Evolutionary conservation across 768 basidiomycete genomes (phyloP).

Genomic region (Suillus subalutaceus): DNA sequence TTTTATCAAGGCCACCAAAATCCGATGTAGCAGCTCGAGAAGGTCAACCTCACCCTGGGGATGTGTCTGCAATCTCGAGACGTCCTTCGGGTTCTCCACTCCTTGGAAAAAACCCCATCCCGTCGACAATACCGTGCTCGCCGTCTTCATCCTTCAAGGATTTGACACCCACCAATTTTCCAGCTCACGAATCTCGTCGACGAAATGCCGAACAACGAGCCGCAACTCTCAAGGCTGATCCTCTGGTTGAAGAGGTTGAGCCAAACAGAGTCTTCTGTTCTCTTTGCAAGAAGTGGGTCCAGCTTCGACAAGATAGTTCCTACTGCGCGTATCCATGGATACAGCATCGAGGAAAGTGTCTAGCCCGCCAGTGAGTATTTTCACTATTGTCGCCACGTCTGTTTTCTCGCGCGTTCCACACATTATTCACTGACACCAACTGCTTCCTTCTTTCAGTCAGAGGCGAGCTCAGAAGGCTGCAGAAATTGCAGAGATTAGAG

Average conservation of each 20-base stretch:
- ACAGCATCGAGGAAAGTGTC: slow-evolving; percentile 76
- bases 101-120: slow-evolving; percentile 17
- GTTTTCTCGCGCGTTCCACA: slow-evolving; percentile 9
- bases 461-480: slow-evolving; percentile 58
- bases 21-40: background rate
- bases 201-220: slow-evolving; percentile 82
- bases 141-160: slow-evolving; percentile 53
- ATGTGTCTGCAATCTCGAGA: background rate
- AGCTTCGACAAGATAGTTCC: slow-evolving; percentile 74
- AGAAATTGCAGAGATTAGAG: slow-evolving; percentile 51
- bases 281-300: slow-evolving; percentile 82
- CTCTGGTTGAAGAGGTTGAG: slow-evolving; percentile 68
- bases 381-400: slow-evolving; percentile 14
- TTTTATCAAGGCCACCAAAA: background rate
- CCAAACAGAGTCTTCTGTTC: slow-evolving; percentile 75
- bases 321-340: slow-evolving; percentile 85
- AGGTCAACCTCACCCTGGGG: background rate
- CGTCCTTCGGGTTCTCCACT: slow-evolving; percentile 1
- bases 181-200: slow-evolving; percentile 65
- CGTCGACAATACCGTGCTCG: slow-evolving; percentile 24
- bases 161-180: slow-evolving; percentile 59
- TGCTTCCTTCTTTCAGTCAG: slow-evolving; percentile 42
- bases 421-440: slow-evolving; percentile 10
- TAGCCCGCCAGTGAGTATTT: slow-evolving; percentile 64
- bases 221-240: slow-evolving; percentile 67